Base-by-base conservation (phyloP, 306 rosid genomes). In the Dryas alaskensis region DNA sequence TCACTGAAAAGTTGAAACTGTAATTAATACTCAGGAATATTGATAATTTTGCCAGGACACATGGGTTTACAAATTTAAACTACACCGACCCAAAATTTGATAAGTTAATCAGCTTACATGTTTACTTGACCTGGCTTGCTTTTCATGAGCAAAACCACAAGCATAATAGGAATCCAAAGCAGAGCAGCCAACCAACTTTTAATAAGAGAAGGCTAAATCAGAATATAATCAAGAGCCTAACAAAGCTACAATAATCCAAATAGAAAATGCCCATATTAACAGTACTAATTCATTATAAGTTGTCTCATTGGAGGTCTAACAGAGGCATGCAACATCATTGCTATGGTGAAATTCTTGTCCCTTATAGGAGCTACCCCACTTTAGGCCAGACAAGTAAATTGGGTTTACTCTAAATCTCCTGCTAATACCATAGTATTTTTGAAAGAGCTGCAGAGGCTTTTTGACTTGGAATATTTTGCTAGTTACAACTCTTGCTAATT, bases 291-390 rank as follows among this genome's bases (percentile, higher is more conserved):
- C 69, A 80, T 70, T 75, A 61, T 60, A 19, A 70, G 17, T 55
- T 70, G 84, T 80, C 84, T 75, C 65, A 48, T 54, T 70, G 42
- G 52, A 6, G 53, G 78, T 78, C 81, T 64, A 70, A 9, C 49
- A 22, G 14, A 62, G 67, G 64, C 17, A 65, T 7, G 12, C 53
- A 53, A 4, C 66, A 75, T 80, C 60, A 80, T 80, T 75, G 27
- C 63, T 4, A 64, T 55, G 54, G 67, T 19, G 47, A 61, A 66
- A 71, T 58, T 27, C 52, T 53, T 51, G 37, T 9, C 40, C 55
- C 17, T 11, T 42, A 49, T 48, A 52, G 17, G 14, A 57, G 51
- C 39, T 65, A 25, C 59, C 55, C 48, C 13, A 49, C 66, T 52
- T 17, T 50, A 13, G 1, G 65, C 11, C 63, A 2, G 27, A 66